Evolutionary conservation across 2,329 filamentous ascomycete genomes (phyloP), one percentile per base, ranked within the genome.

Genomic region (Ophidiomyces ophidiicola): DNA sequence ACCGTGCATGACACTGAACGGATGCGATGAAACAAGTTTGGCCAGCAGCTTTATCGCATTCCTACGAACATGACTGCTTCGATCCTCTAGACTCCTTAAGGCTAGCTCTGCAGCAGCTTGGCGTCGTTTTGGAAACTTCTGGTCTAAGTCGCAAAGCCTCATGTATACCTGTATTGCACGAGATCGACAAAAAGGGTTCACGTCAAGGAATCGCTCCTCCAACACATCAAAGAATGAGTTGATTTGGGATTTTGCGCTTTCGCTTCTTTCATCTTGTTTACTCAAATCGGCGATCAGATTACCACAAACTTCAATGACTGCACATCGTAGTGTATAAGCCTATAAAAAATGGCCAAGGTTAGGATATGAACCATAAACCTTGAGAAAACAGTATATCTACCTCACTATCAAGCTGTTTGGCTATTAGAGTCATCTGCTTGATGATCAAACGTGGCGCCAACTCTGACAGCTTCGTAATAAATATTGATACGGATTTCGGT

Each of bases 161-260:
- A 83, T 75, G 54, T 90, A 94, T 3, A 96, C 90, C 55, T 98
- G 90, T 44, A 98, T 83, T 2, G 85, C 78, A 50, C 88, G 74
- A 61, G 82, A 92, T 53, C 90, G 76, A 57, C 86, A 94, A 63
- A 96, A 98, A 0, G 90, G 92, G 59, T 96, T 98, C 53, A 94
- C 76, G 52, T 98, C 90, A 35, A 96, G 70, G 61, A 98, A 98
- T 8, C 90, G 78, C 62, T 96, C 88, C 56, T 98, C 87, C 2
- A 98, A 68, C 0, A 96, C 87, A 52, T 96, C 88, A 53, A 96
- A 96, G 57, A 96, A 98, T 14, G 87, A 86, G 49, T 92, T 90
- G 44, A 98, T 81, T 57, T 98, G 90, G 0, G 82, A 85, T 60
- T 94, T 93, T 66, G 88, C 80, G 57, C 90, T 90, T 51, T 96